Percentiles rank a stretch among this genome's conserved stretches.
Evolutionary conservation across 2,329 filamentous ascomycete genomes (phyloP).

Genomic region (Thielaviopsis euricoi): DNA sequence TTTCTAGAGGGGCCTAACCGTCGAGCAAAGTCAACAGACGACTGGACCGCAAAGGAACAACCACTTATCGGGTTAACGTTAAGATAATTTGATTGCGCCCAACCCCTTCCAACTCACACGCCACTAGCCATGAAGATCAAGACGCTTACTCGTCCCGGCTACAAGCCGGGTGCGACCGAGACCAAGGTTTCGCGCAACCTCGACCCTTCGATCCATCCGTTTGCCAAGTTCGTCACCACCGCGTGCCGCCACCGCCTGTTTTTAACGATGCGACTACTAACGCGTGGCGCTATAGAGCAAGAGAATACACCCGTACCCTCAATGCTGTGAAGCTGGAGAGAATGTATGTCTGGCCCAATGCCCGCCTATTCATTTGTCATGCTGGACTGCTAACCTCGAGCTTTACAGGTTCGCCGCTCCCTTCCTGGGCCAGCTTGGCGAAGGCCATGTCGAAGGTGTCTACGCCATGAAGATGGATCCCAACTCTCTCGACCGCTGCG

Average conservation of each 20-base stretch:
- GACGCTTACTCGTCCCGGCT: slow-evolving; percentile 49
- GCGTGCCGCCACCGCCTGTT: background rate
- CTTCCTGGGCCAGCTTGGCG: slow-evolving; percentile 73
- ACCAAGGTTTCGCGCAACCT: slow-evolving; percentile 53
- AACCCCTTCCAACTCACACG: background rate
- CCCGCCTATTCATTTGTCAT: too few species aligned
- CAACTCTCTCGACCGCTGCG: slow-evolving; percentile 54
- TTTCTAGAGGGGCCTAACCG: slow-evolving; percentile 2
- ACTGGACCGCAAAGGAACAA: background rate
- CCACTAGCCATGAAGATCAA: slow-evolving; percentile 34
- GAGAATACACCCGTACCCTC: slow-evolving; percentile 46
- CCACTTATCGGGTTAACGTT: too few species aligned
- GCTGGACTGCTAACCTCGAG: background rate
- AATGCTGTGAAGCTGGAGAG: slow-evolving; percentile 84
- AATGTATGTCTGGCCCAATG: slow-evolving; percentile 43
- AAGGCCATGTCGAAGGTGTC: slow-evolving; percentile 76
- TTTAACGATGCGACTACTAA: slow-evolving; percentile 1
- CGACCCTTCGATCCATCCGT: slow-evolving; percentile 75
- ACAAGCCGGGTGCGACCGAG: slow-evolving; percentile 50
- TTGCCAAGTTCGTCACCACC: slow-evolving; percentile 27
- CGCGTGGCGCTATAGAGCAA: slow-evolving; percentile 36
- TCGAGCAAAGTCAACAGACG: background rate
- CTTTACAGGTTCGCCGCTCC: slow-evolving; percentile 24
- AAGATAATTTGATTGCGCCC: background rate
- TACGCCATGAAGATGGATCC: slow-evolving; percentile 72